Conservation (phyloP, 129 eudicot species). For the Flaveria sonorensis region DNA sequence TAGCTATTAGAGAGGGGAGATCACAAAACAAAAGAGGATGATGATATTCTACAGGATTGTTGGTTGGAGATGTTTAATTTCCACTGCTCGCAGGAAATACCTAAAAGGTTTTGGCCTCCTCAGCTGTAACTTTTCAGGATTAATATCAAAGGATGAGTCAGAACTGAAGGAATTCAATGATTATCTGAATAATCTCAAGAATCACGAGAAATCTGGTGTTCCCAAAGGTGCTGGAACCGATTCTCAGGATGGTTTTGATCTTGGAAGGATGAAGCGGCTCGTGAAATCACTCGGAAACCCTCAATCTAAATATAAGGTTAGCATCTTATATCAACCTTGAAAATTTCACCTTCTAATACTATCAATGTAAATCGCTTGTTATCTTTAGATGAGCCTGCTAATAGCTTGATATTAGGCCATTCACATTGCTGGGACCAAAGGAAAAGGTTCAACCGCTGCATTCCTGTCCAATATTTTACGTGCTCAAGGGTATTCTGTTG, state of each 20-base stretch:
- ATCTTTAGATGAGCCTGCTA: not conserved
- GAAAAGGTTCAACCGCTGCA: conserved; percentile 97
- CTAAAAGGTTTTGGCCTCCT: conserved; percentile 25
- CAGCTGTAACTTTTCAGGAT: conserved; percentile 37
- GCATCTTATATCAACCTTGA: not conserved
- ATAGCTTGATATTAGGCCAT: conserved; percentile 46
- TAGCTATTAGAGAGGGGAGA: no score
- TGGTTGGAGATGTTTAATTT: conserved; percentile 6
- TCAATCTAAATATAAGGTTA: conserved; percentile 78
- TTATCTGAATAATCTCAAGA: conserved; percentile 72
- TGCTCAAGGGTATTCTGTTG: conserved; percentile 84
- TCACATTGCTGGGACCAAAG: conserved; percentile 97
- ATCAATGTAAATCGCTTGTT: not conserved
- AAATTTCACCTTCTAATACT: not conserved
- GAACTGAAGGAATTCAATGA: conserved; percentile 60
- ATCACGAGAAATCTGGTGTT: conserved; percentile 88
- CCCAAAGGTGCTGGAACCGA: conserved; percentile 91
- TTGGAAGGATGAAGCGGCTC: conserved; percentile 80
- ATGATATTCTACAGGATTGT: conserved; percentile 28
- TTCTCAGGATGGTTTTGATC: conserved; percentile 84
- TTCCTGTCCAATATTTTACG: conserved; percentile 81
- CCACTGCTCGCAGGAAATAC: conserved; percentile 2
- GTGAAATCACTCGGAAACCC: conserved; percentile 82
- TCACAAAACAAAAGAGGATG: not conserved
- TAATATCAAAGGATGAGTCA: conserved; percentile 40